A percentile compares a stretch with the other conserved stretches of the same genome.
Conservation (phyloP, 345 rosid genomes). For the Murraya paniculata region DNA sequence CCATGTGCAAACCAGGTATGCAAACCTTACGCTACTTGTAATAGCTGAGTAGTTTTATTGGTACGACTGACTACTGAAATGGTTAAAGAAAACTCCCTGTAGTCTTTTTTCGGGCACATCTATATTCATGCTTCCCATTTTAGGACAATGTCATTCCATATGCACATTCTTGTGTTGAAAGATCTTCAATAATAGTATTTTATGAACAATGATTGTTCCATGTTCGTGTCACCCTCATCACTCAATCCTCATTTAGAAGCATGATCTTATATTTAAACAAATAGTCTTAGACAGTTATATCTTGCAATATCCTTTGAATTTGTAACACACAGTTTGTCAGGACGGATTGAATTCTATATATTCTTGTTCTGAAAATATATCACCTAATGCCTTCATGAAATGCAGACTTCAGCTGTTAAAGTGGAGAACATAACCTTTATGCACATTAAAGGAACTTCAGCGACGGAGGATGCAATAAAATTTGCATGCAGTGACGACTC, state of each 20-base stretch:
- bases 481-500: slow-evolving; percentile 66
- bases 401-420: slow-evolving; percentile 76
- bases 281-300: neutral
- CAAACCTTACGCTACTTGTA: neutral
- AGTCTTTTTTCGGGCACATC: neutral
- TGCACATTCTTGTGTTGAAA: neutral
- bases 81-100: neutral
- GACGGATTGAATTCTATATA: neutral
- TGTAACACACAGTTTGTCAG: neutral
- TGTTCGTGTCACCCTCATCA: neutral
- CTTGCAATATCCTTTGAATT: neutral
- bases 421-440: slow-evolving; percentile 59
- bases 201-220: neutral
- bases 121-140: neutral
- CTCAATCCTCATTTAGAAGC: neutral
- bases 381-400: slow-evolving; percentile 9
- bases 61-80: neutral
- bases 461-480: slow-evolving; percentile 64
- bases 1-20: slow-evolving; percentile 88
- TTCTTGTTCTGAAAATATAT: neutral
- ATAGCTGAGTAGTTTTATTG: neutral
- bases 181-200: neutral
- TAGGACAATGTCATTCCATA: neutral
- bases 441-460: slow-evolving; percentile 67
- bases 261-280: neutral